These are phyloP conservation scores for Coriaria nepalensis DNA, from an alignment of 306 rosid species.

Conservation along the genomic window DNA sequence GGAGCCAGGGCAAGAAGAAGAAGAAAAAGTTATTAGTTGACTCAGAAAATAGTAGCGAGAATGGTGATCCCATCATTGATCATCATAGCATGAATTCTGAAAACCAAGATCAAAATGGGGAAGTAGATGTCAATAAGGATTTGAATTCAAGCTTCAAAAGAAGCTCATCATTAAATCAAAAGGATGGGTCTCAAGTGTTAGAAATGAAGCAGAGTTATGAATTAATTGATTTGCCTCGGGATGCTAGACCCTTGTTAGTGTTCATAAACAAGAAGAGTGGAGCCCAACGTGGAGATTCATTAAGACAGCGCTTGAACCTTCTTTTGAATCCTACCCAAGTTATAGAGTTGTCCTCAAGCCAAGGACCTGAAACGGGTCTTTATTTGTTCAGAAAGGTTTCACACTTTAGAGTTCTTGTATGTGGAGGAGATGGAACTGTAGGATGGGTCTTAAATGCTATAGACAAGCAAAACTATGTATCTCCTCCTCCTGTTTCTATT, in stretches of 20 bases:
- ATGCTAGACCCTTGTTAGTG: slow-evolving; percentile 88
- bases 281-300: slow-evolving; percentile 92
- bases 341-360: slow-evolving; percentile 77
- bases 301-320: slow-evolving; percentile 63
- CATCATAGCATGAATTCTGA: slow-evolving; percentile 35
- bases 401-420: slow-evolving; percentile 87
- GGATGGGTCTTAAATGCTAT: slow-evolving; percentile 93
- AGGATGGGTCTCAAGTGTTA: slow-evolving; percentile 49
- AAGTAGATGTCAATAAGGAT: slow-evolving; percentile 37
- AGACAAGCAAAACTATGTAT: slow-evolving; percentile 84
- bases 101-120: slow-evolving; percentile 45
- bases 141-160: slow-evolving; percentile 36
- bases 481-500: slow-evolving; percentile 98
- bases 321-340: slow-evolving; percentile 95
- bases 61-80: slow-evolving; percentile 48
- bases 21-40: slow-evolving; percentile 45
- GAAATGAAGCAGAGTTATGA: slow-evolving; percentile 58
- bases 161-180: slow-evolving; percentile 43
- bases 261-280: slow-evolving; percentile 98
- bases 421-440: slow-evolving; percentile 98
- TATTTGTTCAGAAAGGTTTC: slow-evolving; percentile 85
- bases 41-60: slow-evolving; percentile 48
- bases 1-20: slow-evolving; percentile 69
- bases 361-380: slow-evolving; percentile 86
- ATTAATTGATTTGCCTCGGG: slow-evolving; percentile 69